A percentile compares a stretch with the other conserved stretches of the same genome.
These are phyloP conservation scores for Dictyostelium firmibasis DNA, from an alignment of 78 protist species.

Conservation along the genomic window DNA sequence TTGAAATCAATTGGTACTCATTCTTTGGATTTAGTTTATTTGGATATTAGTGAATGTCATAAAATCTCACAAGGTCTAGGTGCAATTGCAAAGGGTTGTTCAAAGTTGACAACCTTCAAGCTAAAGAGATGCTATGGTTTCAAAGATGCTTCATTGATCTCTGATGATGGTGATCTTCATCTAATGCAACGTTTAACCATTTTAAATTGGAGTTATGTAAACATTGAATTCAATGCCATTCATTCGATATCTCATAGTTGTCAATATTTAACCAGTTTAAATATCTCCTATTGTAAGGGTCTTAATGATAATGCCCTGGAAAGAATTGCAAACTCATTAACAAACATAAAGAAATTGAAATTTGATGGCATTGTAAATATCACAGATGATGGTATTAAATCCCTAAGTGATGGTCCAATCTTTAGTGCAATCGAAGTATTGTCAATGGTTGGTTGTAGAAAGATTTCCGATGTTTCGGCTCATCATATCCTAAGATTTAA, in stretches of 20 bases:
- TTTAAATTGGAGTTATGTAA: constrained; percentile 63
- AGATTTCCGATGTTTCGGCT: constrained; percentile 53
- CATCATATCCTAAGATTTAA: constrained; percentile 37
- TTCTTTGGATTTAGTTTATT: constrained; percentile 19
- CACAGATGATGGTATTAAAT: constrained; percentile 47
- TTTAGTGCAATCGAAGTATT: constrained; percentile 2
- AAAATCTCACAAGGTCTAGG: constrained; percentile 48
- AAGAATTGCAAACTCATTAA: constrained; percentile 42
- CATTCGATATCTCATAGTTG: constrained; percentile 56
- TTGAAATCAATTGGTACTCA: constrained; percentile 49
- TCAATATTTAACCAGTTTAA: constrained; percentile 5
- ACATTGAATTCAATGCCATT: constrained; percentile 59
- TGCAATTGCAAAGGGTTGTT: constrained; percentile 55
- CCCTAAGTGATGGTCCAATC: constrained; percentile 27
- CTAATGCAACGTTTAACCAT: constrained; percentile 16
- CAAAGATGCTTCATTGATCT: constrained; percentile 48
- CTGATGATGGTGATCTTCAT: constrained; percentile 66
- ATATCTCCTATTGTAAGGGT: constrained; percentile 50
- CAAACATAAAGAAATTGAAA: constrained; percentile 45
- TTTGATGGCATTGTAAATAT: constrained; percentile 39
- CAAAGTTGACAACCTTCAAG: constrained; percentile 21
- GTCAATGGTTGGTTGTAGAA: constrained; percentile 68
- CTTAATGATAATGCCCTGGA: constrained; percentile 54
- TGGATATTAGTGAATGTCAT: constrained; percentile 70
- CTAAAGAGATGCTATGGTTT: constrained; percentile 60